These are phyloP conservation scores for Liriodendron chinense DNA, from an alignment of 164 flowering plant species.

Conservation along the genomic window DNA sequence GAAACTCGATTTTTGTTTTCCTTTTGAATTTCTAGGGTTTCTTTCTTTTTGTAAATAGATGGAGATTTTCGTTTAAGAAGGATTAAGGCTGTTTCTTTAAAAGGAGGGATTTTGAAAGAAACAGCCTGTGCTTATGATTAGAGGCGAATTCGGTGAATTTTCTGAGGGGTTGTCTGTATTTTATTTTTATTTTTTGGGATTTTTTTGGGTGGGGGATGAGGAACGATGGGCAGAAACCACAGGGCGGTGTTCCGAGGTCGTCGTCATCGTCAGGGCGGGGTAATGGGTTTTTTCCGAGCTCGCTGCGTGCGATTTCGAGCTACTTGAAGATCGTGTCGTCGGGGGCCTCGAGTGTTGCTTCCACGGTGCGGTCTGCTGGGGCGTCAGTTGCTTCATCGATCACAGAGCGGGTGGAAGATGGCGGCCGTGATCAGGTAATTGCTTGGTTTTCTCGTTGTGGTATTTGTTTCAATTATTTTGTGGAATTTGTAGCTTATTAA, in stretches of 20 bases:
- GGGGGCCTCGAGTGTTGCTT: slow-evolving; percentile 74
- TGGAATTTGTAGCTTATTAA: no score
- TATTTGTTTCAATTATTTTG: background rate
- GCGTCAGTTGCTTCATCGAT: slow-evolving; percentile 58
- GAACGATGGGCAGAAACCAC: slow-evolving; percentile 51
- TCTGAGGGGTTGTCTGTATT: background rate
- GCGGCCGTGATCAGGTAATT: slow-evolving; percentile 52
- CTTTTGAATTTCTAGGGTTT: background rate
- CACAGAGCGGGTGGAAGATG: slow-evolving; percentile 54
- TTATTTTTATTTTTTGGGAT: background rate
- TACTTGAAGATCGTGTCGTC: slow-evolving; percentile 70
- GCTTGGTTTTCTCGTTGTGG: background rate
- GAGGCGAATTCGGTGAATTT: slow-evolving; percentile 5
- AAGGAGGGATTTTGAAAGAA: slow-evolving; percentile 13
- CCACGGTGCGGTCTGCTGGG: slow-evolving; percentile 49
- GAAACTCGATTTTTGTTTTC: background rate
- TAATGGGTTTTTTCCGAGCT: slow-evolving; percentile 47
- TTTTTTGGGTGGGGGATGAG: slow-evolving; percentile 48
- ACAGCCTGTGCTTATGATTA: slow-evolving; percentile 44
- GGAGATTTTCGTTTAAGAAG: slow-evolving; percentile 16
- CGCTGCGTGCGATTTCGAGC: slow-evolving; percentile 57
- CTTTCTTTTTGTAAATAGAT: slow-evolving; percentile 3
- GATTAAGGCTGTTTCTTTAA: slow-evolving; percentile 22
- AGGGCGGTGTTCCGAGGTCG: slow-evolving; percentile 34
- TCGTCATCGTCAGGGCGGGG: slow-evolving; percentile 19